Evolutionary conservation across 1,139 yeast species (phyloP).

Genomic region (Hanseniaspora gamundiae): DNA sequence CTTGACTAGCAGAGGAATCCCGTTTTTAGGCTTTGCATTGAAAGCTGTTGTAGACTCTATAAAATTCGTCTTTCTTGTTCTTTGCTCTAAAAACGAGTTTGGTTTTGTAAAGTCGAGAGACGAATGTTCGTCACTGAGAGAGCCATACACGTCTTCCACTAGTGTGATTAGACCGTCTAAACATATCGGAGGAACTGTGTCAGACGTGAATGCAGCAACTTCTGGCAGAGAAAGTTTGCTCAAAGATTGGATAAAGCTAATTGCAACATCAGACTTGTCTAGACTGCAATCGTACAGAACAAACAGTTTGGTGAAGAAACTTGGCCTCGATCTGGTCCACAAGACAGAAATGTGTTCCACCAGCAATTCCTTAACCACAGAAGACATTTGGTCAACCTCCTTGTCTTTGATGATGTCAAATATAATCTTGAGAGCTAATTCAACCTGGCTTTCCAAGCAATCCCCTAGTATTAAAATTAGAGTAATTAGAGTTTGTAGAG

Average conservation of each 20-base stretch:
- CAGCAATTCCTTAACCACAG: constrained; percentile 61
- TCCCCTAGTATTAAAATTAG: constrained; percentile 47
- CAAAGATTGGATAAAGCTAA: constrained; percentile 53
- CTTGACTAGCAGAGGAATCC: constrained; percentile 49
- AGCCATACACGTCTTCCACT: constrained; percentile 51
- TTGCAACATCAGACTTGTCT: constrained; percentile 73
- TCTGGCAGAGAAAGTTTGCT: constrained; percentile 74
- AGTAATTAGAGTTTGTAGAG: constrained; percentile 67
- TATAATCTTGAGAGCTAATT: constrained; percentile 48
- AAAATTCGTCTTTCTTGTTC: constrained; percentile 58
- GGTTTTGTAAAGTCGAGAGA: constrained; percentile 10
- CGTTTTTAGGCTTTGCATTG: constrained; percentile 68
- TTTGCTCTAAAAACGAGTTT: constrained; percentile 24
- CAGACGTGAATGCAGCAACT: constrained; percentile 63
- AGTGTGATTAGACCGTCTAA: constrained; percentile 74
- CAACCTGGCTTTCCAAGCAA: constrained; percentile 53
- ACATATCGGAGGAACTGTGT: constrained; percentile 86
- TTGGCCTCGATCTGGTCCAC: constrained; percentile 65
- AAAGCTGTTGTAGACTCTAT: constrained; percentile 62
- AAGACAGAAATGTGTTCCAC: constrained; percentile 75
- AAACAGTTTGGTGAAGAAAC: constrained; percentile 52
- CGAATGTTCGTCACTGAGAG: constrained; percentile 30
- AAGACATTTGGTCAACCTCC: constrained; percentile 24
- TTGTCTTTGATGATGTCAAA: constrained; percentile 35
- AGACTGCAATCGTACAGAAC: constrained; percentile 86